Base-by-base conservation (phyloP, 108 stramenopile genomes). In the Poteriospumella lacustris region DNA sequence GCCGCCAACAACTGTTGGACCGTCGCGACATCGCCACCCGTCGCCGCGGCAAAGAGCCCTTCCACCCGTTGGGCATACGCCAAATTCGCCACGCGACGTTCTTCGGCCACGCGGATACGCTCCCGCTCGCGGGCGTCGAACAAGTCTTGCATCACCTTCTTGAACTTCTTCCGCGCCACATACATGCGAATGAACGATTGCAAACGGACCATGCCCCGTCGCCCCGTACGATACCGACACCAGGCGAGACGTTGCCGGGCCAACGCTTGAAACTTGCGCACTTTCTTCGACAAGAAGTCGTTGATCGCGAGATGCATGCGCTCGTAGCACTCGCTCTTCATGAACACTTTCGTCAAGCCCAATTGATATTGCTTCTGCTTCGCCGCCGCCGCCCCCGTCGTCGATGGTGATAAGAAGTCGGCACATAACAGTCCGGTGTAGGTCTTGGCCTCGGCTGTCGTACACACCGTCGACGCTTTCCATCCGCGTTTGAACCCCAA, bases 351-450 rank as follows among this genome's bases (percentile, higher is more conserved):
- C 3, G 3, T 31, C 28, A 34, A 34, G 36, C 60, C 60, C 15
- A 64, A 5, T 64, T 64, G 60, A 64, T 64, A 64, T 64, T 64
- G n/a, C n/a, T n/a, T n/a, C n/a, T n/a, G n/a, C n/a, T n/a, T n/a
- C n/a, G n/a, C 60, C 9, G 24, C 15, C 15, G 52, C 24, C 15
- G 15, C 24, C 15, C 24, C 24, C 24, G 52, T 15, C 15, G 15
- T 56, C 15, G 36, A 5, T 34, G 36, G 28, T 64, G 28, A 26
- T 24, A 64, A 64, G 19, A 19, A 52, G 15, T 52, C 47, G 9
- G 9, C 47, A 64, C 60, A 64, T 24, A 64, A 64, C 36, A 5
- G 3, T 5, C 5, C 9, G 36, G 60, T 31, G 36, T 64, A 64
- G 28, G 28, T 5, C 31, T 64, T 64, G 15, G 60, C 60, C 28